Conservation (phyloP, 139 green algal genomes). For the Chlorella sp. region DNA sequence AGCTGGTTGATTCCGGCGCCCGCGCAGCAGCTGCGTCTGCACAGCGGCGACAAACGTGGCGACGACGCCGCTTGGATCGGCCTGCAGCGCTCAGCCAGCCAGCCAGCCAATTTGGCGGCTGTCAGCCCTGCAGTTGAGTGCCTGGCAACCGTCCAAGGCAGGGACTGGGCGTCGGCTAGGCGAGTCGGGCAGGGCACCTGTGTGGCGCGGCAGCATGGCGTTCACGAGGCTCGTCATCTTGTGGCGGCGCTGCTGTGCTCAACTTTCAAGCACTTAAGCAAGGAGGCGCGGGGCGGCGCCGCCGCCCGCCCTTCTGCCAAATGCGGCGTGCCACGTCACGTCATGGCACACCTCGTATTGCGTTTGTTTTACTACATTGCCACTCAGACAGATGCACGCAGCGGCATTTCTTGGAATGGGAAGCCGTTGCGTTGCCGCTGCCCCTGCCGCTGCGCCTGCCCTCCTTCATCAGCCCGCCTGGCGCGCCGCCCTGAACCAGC, state of each 20-base stretch:
- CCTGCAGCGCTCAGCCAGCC: too few species aligned
- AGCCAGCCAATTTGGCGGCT: too few species aligned
- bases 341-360: background rate
- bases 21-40: too few species aligned
- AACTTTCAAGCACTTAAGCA: too few species aligned
- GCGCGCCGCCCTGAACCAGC: conserved; percentile 1
- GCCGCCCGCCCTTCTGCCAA: background rate
- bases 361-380: background rate
- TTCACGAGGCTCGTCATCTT: background rate
- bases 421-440: background rate
- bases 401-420: too few species aligned
- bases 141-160: too few species aligned
- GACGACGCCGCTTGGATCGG: too few species aligned
- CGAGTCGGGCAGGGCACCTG: background rate
- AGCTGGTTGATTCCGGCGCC: too few species aligned
- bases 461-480: background rate
- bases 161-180: too few species aligned
- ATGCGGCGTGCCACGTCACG: background rate
- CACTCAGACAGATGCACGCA: too few species aligned
- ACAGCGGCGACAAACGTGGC: too few species aligned
- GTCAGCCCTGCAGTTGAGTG: too few species aligned
- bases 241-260: background rate
- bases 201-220: background rate
- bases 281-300: background rate
- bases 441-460: background rate